phyloP scores from a whole-genome alignment of 306 rosid genomes.

The Sophora flavescens region DNA sequence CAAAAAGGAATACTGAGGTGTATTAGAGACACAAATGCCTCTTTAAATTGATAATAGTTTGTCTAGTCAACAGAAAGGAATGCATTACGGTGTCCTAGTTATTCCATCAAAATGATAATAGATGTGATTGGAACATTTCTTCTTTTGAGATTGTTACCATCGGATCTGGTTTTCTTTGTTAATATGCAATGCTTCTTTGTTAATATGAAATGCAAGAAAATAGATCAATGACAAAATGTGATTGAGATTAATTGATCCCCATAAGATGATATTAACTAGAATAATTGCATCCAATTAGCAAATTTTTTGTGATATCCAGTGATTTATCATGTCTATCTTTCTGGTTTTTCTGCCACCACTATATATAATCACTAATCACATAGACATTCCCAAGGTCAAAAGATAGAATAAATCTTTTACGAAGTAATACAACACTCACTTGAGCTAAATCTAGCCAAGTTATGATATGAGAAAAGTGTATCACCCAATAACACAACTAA shows the following conservation, averaged over 20 bases:
- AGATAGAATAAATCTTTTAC: not conserved
- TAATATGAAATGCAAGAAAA: no score
- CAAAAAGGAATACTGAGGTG: not conserved
- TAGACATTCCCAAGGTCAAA: not conserved
- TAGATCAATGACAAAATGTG: not conserved
- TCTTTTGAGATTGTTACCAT: not conserved
- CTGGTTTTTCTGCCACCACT: not conserved
- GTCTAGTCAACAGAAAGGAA: not conserved
- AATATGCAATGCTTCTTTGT: not conserved
- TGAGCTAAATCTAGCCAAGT: constrained; percentile 7
- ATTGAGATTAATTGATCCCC: not conserved
- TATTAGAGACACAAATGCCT: not conserved
- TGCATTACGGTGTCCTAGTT: not conserved
- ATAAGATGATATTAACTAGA: not conserved
- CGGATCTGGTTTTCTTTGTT: not conserved
- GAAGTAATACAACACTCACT: not conserved
- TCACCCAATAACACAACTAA: not conserved
- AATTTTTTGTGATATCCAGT: not conserved
- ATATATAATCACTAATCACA: not conserved
- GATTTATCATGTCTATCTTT: not conserved
- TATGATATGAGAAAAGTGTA: not conserved
- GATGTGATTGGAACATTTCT: not conserved
- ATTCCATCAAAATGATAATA: not conserved
- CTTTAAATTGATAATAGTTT: not conserved
- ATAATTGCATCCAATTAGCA: not conserved